Evolutionary conservation across 1,284 basidiomycete species (phyloP).

Genomic region (Phellinidium pouzarii): DNA sequence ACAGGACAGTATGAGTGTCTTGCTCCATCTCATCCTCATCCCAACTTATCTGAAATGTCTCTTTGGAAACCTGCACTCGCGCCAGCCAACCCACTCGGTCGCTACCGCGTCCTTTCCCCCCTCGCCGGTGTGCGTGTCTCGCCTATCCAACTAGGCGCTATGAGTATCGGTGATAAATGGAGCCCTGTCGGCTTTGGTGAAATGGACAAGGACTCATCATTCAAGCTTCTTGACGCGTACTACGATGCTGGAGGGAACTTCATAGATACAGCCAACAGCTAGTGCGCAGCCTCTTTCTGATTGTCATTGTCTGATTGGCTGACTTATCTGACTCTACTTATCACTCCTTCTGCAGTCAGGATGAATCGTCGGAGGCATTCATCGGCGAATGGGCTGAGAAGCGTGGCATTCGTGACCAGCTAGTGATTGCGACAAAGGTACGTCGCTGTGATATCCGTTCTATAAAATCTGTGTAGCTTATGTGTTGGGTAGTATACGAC

Average conservation of each 20-base stretch:
- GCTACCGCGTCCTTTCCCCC: constrained; percentile 14
- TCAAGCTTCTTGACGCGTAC: constrained; percentile 22
- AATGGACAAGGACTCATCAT: too few species aligned
- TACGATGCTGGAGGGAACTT: constrained; percentile 22
- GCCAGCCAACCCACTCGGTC: constrained; percentile 6
- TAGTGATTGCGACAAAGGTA: constrained; percentile 33
- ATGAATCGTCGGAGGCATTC: constrained; percentile 21
- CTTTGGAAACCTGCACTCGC: neutral
- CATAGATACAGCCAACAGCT: constrained; percentile 21
- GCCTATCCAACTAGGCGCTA: constrained; percentile 42
- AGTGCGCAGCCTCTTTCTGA: constrained; percentile 7
- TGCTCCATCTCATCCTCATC: too few species aligned
- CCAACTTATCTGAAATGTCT: constrained; percentile 10
- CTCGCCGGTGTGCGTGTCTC: constrained; percentile 27
- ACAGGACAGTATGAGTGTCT: too few species aligned
- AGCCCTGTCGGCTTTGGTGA: constrained; percentile 10
- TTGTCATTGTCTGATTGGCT: constrained; percentile 1
- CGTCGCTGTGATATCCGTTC: neutral
- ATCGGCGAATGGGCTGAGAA: constrained; percentile 34
- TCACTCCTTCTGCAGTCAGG: constrained; percentile 10
- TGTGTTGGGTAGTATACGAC: constrained; percentile 23
- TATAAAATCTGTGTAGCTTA: neutral
- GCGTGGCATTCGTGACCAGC: constrained; percentile 31
- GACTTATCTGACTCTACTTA: neutral
- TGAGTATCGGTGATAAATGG: constrained; percentile 41